These are phyloP conservation scores for Pythium guiyangense DNA, from an alignment of 352 stramenopile species.

Conservation along the genomic window DNA sequence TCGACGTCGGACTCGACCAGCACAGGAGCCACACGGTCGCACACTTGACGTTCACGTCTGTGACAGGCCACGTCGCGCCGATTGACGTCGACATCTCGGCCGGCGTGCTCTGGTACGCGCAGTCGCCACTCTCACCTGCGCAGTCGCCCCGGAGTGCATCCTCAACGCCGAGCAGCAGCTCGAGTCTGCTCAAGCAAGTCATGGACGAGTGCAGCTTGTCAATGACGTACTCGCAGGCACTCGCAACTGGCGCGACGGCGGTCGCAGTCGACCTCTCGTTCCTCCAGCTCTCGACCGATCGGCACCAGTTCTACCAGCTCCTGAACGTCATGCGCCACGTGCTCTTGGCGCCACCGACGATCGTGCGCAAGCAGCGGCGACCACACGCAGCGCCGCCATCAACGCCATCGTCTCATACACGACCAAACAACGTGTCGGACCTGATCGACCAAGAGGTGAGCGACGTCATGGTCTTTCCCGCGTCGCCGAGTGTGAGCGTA, in stretches of 20 bases:
- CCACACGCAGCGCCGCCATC: constrained; percentile 9
- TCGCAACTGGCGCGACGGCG: constrained; percentile 32
- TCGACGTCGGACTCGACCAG: constrained; percentile 60
- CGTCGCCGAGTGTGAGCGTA: constrained; percentile 15
- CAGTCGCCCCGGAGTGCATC: constrained; percentile 8
- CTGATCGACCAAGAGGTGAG: constrained; percentile 17
- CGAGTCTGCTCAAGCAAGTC: constrained; percentile 61
- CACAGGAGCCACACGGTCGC: constrained; percentile 39
- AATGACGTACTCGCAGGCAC: constrained; percentile 46
- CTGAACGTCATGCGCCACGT: constrained; percentile 75
- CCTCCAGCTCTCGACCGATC: constrained; percentile 65
- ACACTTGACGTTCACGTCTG: constrained; percentile 56
- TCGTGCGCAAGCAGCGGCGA: constrained; percentile 19
- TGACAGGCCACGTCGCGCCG: constrained; percentile 67
- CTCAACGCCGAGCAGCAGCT: constrained; percentile 6
- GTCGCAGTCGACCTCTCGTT: constrained; percentile 68
- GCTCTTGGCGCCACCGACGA: constrained; percentile 55
- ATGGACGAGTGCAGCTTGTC: constrained; percentile 76
- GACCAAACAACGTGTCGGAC: background rate
- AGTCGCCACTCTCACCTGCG: constrained; percentile 9
- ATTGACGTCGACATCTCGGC: constrained; percentile 72
- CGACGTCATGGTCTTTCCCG: constrained; percentile 27
- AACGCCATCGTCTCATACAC: background rate
- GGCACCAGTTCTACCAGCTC: constrained; percentile 81
- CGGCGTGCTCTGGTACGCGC: constrained; percentile 71